Base-by-base conservation (phyloP, 2,329 filamentous ascomycete genomes). In the Penicillium brevicompactum region DNA sequence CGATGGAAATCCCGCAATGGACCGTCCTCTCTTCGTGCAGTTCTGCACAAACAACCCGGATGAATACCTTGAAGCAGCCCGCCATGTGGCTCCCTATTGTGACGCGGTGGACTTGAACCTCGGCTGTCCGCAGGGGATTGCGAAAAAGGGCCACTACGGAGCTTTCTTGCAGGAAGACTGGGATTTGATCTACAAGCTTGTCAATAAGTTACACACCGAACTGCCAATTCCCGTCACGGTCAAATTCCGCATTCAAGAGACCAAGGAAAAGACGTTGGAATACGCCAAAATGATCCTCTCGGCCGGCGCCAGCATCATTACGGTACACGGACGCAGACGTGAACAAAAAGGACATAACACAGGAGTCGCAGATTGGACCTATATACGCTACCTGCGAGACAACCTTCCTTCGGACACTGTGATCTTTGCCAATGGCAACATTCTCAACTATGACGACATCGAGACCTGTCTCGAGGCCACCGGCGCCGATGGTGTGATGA, bases 271-370 rank as follows among this genome's bases (percentile, higher is more conserved):
- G 70, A 97, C 92, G 0, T 77, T 99, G 60, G 87, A 87, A 43
- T 99, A 99, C 73, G 94, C 94, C 11, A 86, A 87, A 67, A 96
- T 91, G 74, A 89, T 97, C 1, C 76, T 99, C 6, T 84, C 82
- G 3, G 92, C 94, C 0, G 94, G 94, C 11, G 94, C 94, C 2
- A 97, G 91, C 65, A 92, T 97, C 53, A 81, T 99, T 58, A 94
- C 94, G 0, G 90, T 99, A 0, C 94, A 99, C 77, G 94, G 94
- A 0, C 82, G 94, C 34, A 83, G 85, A 60, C 82, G 94, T 60
- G 92, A 97, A 67, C 93, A 97, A 73, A 99, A 99, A 77, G 93
- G 94, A 0, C 94, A 99, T 70, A 84, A 96, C 68, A 99, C 94
- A 0, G 94, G 94, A 0, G 66, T 97, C 34, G 94, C 94, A 4